These are phyloP conservation scores for Hygrophoropsis aurantiaca DNA, from an alignment of 768 basidiomycete species.

Conservation along the genomic window DNA sequence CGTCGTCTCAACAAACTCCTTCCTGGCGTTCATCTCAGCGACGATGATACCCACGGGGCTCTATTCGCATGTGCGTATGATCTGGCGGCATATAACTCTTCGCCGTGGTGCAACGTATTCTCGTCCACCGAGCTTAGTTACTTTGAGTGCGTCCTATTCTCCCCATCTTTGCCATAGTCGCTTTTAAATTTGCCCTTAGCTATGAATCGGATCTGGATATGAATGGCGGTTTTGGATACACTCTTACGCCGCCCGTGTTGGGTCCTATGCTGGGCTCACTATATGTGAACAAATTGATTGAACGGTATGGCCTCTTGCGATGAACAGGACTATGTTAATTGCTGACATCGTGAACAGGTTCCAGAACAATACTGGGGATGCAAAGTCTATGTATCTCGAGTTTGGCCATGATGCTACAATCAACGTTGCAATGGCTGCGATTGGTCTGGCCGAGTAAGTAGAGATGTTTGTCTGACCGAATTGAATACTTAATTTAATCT, in stretches of 20 bases:
- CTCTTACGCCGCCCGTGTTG: slow-evolving; percentile 26
- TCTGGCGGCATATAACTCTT: slow-evolving; percentile 33
- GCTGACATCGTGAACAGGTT: slow-evolving; percentile 24
- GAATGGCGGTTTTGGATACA: slow-evolving; percentile 37
- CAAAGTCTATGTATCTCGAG: slow-evolving; percentile 36
- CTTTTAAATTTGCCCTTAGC: slow-evolving; percentile 10
- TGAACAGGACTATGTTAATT: not conserved
- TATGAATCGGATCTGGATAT: slow-evolving; percentile 42
- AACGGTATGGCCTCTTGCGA: slow-evolving; percentile 24
- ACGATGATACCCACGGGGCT: slow-evolving; percentile 37
- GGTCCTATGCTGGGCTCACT: slow-evolving; percentile 39
- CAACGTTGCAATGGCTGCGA: slow-evolving; percentile 36
- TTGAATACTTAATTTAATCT: not conserved
- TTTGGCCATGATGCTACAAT: slow-evolving; percentile 44
- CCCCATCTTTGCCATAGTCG: not conserved
- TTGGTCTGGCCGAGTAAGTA: slow-evolving; percentile 36
- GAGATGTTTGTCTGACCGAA: too few relatives aligned
- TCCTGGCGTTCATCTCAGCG: slow-evolving; percentile 31
- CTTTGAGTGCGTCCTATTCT: slow-evolving; percentile 31
- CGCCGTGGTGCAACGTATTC: slow-evolving; percentile 44
- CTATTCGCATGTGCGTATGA: slow-evolving; percentile 44
- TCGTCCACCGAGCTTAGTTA: slow-evolving; percentile 29
- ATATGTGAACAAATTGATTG: slow-evolving; percentile 38
- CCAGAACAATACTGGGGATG: slow-evolving; percentile 33
- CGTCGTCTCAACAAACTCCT: slow-evolving; percentile 35